These are phyloP conservation scores for Keithomyces neogunnii DNA, from an alignment of 2,329 filamentous ascomycete genomes.

Conservation along the genomic window DNA sequence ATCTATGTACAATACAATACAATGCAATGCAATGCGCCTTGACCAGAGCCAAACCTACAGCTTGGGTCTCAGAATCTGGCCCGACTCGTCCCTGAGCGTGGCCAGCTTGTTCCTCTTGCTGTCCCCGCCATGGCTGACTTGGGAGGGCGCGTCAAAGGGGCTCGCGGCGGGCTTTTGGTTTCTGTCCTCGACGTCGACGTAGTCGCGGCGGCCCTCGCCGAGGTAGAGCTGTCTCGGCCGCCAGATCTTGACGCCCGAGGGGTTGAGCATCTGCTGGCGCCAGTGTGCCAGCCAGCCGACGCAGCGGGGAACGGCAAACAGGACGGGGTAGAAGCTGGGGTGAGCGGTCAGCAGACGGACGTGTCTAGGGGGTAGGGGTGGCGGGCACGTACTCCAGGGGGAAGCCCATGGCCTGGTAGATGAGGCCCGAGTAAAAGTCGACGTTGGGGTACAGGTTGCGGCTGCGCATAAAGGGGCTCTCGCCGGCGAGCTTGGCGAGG, in stretches of 20 bases:
- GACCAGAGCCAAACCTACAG: slow-evolving; percentile 6
- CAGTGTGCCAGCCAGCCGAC: slow-evolving; percentile 44
- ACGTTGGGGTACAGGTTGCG: slow-evolving; percentile 42
- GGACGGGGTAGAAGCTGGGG: slow-evolving; percentile 36
- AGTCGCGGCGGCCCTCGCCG: slow-evolving; percentile 34
- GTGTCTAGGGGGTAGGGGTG: too few relatives aligned
- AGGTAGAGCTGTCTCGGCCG: slow-evolving; percentile 39
- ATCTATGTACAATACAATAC: not conserved
- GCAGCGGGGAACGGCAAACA: slow-evolving; percentile 41
- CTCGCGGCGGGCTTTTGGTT: slow-evolving; percentile 19
- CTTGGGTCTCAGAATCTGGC: slow-evolving; percentile 18
- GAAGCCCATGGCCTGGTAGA: slow-evolving; percentile 45
- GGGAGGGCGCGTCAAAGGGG: slow-evolving; percentile 26
- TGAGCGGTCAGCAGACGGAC: slow-evolving; percentile 4
- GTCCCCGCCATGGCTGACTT: slow-evolving; percentile 31
- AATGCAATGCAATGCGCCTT: not conserved
- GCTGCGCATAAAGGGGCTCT: slow-evolving; percentile 40
- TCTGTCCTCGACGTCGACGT: slow-evolving; percentile 29
- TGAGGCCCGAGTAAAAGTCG: slow-evolving; percentile 43
- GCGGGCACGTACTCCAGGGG: slow-evolving; percentile 30
- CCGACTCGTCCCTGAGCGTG: slow-evolving; percentile 29
- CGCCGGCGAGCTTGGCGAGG: slow-evolving; percentile 35
- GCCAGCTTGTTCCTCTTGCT: slow-evolving; percentile 33
- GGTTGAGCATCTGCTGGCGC: slow-evolving; percentile 40
- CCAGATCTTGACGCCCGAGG: slow-evolving; percentile 41